Base-by-base conservation (phyloP, 352 stramenopile species). In the Discostella stelligera region DNA sequence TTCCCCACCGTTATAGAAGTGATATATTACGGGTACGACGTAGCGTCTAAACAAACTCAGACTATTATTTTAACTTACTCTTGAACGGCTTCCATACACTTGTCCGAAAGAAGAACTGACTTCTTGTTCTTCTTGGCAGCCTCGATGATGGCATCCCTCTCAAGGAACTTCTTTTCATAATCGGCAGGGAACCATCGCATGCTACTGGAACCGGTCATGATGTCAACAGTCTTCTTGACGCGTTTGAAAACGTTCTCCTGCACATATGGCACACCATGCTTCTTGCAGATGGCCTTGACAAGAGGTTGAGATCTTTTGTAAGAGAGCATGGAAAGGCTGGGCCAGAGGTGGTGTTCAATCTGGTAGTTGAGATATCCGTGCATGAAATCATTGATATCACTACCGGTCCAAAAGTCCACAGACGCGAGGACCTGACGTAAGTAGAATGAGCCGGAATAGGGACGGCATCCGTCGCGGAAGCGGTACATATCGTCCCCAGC, bases 281-380 rank as follows among this genome's bases (percentile, higher is more conserved):
- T 88, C 55, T 86, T 64, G 62, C 90, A 95, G 50, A 95, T 85
- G 8, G 76, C 83, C 71, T 90, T 85, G 16, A 95, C 79, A 58
- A 87, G 66, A 2, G 90, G 89, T 25, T 89, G 84, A 21, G 79
- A 82, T 41, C 77, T 84, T 77, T 94, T 89, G 77, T 95, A 95
- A 0, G 76, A 82, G 14, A 92, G 77, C 90, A 94, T 94, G n/a
- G 70, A 86, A 4, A 95, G 74, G 72, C 83, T 83, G 87, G 96
- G 91, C 94, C 97, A 95, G 89, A 95, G 62, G 90, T 96, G 65
- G 90, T 97, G 94, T 71, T 97, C 96, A 75, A 98, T 95, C 82
- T 98, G 96, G 82, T 98, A 98, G 88, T 98, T 98, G 16, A 98
- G 89, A 69, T 93, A 97, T 68, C 95, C 96, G 39, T 95, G 91